Percentiles rank a stretch among this genome's conserved stretches.
Evolutionary conservation across 306 rosid species (phyloP).

Genomic region (Cucurbita moschata): DNA sequence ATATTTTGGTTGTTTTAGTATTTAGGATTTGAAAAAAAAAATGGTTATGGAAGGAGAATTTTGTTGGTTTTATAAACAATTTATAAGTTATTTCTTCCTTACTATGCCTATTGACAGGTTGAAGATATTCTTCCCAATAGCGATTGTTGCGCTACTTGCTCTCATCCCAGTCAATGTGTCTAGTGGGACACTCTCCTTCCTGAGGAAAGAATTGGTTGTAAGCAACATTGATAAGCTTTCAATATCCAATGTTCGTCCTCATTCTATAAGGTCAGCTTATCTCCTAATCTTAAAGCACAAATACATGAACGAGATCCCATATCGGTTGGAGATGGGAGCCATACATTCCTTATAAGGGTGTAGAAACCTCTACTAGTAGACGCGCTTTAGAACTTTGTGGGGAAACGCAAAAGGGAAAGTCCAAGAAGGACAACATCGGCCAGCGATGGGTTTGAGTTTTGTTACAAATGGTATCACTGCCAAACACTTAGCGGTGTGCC

Average conservation of each 20-base stretch:
- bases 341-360: too few species aligned
- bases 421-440: too few species aligned
- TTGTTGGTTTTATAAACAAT: not conserved
- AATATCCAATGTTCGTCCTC: constrained; percentile 71
- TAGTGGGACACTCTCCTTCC: constrained; percentile 67
- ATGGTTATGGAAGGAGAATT: not conserved
- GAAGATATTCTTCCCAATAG: constrained; percentile 65
- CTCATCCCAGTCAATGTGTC: constrained; percentile 91
- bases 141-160: constrained; percentile 71
- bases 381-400: too few species aligned
- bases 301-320: not conserved
- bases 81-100: not conserved
- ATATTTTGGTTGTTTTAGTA: too few species aligned
- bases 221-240: constrained; percentile 91
- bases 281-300: not conserved
- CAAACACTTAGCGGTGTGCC: too few species aligned
- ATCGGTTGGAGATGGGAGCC: too few species aligned
- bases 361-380: too few species aligned
- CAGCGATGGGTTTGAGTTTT: too few species aligned
- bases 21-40: not conserved
- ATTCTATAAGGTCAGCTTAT: constrained; percentile 48
- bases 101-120: constrained; percentile 28
- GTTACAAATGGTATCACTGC: too few species aligned
- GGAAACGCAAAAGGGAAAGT: too few species aligned
- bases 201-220: constrained; percentile 65